phyloP scores from a whole-genome alignment of 495 filamentous ascomycete genomes.

The Penicillium turbatum region DNA sequence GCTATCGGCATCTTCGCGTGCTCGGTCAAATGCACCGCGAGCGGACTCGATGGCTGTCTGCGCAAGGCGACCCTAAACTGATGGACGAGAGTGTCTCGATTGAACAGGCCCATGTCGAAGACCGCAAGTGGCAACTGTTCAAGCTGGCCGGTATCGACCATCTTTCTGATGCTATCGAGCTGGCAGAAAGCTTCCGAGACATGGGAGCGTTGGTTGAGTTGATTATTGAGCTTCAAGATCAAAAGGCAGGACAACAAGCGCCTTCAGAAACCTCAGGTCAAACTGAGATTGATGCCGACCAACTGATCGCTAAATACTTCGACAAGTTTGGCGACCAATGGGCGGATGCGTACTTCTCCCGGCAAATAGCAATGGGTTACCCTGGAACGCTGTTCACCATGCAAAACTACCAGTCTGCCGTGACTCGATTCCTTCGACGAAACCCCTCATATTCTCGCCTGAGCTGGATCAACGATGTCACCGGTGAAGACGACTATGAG shows the following conservation, averaged over 20 bases:
- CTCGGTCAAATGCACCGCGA: constrained; percentile 59
- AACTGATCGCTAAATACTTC: constrained; percentile 59
- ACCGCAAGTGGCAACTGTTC: constrained; percentile 55
- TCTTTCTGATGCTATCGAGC: constrained; percentile 59
- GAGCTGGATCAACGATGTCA: constrained; percentile 92
- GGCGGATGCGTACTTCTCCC: constrained; percentile 75
- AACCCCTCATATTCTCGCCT: constrained; percentile 66
- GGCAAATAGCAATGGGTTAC: constrained; percentile 60
- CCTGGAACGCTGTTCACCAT: constrained; percentile 61
- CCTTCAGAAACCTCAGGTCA: constrained; percentile 12
- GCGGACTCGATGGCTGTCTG: constrained; percentile 55
- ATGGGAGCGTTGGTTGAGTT: constrained; percentile 66
- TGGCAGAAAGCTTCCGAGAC: constrained; percentile 71
- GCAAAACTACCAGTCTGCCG: constrained; percentile 58
- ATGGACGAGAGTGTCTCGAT: constrained; percentile 43
- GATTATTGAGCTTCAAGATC: constrained; percentile 46
- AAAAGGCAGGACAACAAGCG: constrained; percentile 26
- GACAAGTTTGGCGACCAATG: constrained; percentile 68
- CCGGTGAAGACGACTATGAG: constrained; percentile 64
- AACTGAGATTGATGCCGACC: constrained; percentile 32
- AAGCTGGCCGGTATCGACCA: constrained; percentile 65
- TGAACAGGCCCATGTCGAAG: constrained; percentile 45
- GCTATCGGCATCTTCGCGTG: constrained; percentile 52
- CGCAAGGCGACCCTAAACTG: constrained; percentile 44
- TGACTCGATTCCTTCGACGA: constrained; percentile 71